Evolutionary conservation across 139 green algal species (phyloP), one percentile per base, ranked within the genome.

Genomic region (Asterochloris erici): DNA sequence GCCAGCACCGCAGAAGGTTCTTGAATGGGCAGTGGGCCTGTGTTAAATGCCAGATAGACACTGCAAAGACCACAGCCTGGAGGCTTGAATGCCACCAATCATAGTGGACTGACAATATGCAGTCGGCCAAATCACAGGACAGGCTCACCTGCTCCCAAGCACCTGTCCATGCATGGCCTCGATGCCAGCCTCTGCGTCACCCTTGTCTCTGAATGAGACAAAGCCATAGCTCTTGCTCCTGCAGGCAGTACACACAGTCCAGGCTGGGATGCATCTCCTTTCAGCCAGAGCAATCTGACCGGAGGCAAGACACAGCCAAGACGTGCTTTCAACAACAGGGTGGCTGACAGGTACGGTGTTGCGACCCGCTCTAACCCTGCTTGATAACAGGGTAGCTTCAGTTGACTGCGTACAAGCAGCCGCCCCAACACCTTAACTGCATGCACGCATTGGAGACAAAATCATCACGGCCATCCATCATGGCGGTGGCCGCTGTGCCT

Each of bases 201-300:
- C 89, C 14, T 85, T 83, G 14, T 68, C 88, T n/a, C 83, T 74
- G 84, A 96, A 95, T 16, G 92, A 90, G n/a, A 94, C 90, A 84
- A 96, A 96, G 38, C 93, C 93, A 61, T 94, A 96, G 12, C 92
- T 92, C 28, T 93, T 91, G 28, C 82, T 90, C 23, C 79, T 83
- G 79, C 68, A 83, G 14, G 12, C 27, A 28, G 68, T 71, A 19
- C 13, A 61, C 63, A 27, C 23, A 11, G 19, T 26, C 60, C 12
- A 61, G 16, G 0, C 60, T 63, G 12, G 12, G 12, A 13, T 76
- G 23, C 6, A 60, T 29, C 23, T 54, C 23, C 10, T 26, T 15
- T 2, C 15, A 75, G 0, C 38, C 27, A 28, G 24, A 26, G 63
- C 21, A 14, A 12, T 68, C 9, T 17, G 23, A 47, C n/a, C 17